Conservation (phyloP, 306 rosid genomes). For the Vigna angularis region DNA sequence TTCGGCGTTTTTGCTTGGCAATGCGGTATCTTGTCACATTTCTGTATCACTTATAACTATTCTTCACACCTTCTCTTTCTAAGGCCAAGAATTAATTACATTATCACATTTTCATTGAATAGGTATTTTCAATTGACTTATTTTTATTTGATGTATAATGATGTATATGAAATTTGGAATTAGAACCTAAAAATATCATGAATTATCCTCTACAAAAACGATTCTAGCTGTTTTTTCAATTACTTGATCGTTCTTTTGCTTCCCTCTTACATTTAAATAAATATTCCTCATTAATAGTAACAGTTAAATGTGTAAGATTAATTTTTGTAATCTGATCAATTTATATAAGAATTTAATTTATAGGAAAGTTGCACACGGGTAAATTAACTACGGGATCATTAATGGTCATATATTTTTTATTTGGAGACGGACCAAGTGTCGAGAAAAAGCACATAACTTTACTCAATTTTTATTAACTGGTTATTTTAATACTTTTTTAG, state of each 20-base stretch:
- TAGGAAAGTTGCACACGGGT: background rate
- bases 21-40: background rate
- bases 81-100: background rate
- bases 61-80: background rate
- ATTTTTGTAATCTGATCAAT: background rate
- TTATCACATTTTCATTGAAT: background rate
- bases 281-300: background rate
- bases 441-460: no score
- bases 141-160: background rate
- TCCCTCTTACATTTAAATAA: background rate
- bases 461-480: no score
- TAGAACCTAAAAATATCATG: background rate
- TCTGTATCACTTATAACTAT: background rate
- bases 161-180: background rate
- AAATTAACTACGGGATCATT: background rate
- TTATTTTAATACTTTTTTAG: no score
- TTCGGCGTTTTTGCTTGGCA: background rate
- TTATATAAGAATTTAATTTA: background rate
- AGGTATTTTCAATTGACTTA: background rate
- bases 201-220: no score
- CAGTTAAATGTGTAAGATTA: background rate
- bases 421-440: no score
- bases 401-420: background rate
- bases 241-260: background rate
- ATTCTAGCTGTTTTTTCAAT: no score